phyloP scores from a whole-genome alignment of 208 protist genomes.

The Vickermania ingenoplastis region DNA sequence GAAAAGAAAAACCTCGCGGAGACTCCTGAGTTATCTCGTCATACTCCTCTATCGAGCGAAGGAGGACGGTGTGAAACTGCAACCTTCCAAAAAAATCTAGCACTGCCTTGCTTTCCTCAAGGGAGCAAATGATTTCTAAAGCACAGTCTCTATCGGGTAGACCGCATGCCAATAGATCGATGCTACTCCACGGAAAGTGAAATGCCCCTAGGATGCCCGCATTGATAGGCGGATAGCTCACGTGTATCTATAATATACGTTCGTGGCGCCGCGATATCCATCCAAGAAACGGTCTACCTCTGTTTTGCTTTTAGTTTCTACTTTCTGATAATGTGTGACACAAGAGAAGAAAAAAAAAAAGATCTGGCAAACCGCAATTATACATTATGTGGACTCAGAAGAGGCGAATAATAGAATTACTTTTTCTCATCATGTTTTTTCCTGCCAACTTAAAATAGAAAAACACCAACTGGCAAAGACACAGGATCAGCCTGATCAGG shows the following conservation, averaged over 20 bases:
- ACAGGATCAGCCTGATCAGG: too few relatives aligned
- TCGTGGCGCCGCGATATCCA: too few relatives aligned
- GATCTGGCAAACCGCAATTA: too few relatives aligned
- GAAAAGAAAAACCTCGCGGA: slow-evolving; percentile 17
- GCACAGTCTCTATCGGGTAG: slow-evolving; percentile 11
- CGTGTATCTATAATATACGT: slow-evolving; percentile 2
- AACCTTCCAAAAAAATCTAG: slow-evolving; percentile 7
- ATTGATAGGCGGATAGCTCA: slow-evolving; percentile 4
- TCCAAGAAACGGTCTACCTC: too few relatives aligned
- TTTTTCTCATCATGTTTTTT: too few relatives aligned
- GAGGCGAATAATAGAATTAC: too few relatives aligned
- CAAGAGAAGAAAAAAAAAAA: too few relatives aligned
- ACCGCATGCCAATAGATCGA: slow-evolving; percentile 9
- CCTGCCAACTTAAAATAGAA: too few relatives aligned
- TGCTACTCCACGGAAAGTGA: slow-evolving; percentile 15
- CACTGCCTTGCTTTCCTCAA: slow-evolving; percentile 3
- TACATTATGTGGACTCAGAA: too few relatives aligned
- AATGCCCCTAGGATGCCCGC: slow-evolving; percentile 14
- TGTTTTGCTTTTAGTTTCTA: too few relatives aligned
- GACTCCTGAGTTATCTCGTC: not conserved
- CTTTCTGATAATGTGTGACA: too few relatives aligned
- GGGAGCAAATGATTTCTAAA: slow-evolving; percentile 10
- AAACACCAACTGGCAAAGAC: too few relatives aligned
- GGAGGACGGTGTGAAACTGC: slow-evolving; percentile 4
- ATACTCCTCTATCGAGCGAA: not conserved